Percentiles rank a stretch among this genome's conserved stretches.
phyloP scores from a whole-genome alignment of 2,329 filamentous ascomycete species.

The Pseudogymnoascus sp. region DNA sequence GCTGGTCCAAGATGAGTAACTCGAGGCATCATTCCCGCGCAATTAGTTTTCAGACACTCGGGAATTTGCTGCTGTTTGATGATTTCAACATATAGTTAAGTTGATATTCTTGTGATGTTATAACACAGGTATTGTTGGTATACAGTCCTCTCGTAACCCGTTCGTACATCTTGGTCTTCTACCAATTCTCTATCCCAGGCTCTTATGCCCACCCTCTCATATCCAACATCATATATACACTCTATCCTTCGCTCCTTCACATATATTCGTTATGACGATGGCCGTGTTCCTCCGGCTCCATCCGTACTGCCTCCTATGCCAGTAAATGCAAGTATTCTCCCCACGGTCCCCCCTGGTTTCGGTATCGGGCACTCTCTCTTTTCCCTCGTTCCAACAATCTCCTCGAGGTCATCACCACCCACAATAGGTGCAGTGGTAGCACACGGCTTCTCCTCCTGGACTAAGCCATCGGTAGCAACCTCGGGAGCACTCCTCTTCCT shows the following conservation, averaged over 20 bases:
- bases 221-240: conserved; percentile 6
- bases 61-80: neutral
- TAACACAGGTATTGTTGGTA: neutral
- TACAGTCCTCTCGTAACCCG: neutral
- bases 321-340: conserved; percentile 64
- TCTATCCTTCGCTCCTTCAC: neutral
- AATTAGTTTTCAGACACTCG: neutral
- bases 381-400: conserved; percentile 36
- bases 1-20: neutral
- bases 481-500: conserved; percentile 35
- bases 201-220: neutral
- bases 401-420: conserved; percentile 34
- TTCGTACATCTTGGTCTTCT: neutral
- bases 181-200: neutral
- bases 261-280: conserved; percentile 6
- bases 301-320: neutral
- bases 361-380: conserved; percentile 81
- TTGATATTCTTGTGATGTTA: neutral
- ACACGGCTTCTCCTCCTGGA: conserved; percentile 18
- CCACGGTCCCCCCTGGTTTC: conserved; percentile 74
- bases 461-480: conserved; percentile 22
- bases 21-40: neutral
- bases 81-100: neutral
- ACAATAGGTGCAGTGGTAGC: conserved; percentile 17
- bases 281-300: neutral